phyloP scores from a whole-genome alignment of 2,329 filamentous ascomycete species.

The Sporothrix euskadiensis region DNA sequence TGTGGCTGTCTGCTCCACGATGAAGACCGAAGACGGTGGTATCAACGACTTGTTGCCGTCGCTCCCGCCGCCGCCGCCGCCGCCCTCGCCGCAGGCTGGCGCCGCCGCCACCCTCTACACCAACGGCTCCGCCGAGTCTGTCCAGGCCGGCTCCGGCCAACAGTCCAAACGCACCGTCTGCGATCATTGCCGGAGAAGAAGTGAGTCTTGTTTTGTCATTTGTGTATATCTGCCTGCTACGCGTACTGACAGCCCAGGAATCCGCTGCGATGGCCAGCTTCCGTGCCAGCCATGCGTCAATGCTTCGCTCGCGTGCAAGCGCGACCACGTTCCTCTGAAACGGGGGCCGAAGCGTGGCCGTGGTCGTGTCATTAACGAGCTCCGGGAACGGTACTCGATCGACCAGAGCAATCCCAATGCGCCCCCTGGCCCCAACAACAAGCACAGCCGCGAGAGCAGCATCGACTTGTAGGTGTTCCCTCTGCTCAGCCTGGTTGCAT shows the following conservation, averaged over 20 bases:
- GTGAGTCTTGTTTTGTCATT: conserved; percentile 33
- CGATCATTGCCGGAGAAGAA: conserved; percentile 48
- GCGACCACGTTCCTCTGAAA: conserved; percentile 65
- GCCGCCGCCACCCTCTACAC: background rate
- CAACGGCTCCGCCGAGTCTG: background rate
- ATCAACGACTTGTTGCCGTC: conserved; percentile 30
- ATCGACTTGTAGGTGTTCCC: conserved; percentile 33
- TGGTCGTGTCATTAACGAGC: conserved; percentile 63
- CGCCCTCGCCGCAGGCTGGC: conserved; percentile 14
- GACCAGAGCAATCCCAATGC: conserved; percentile 31
- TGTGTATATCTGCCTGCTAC: conserved; percentile 24
- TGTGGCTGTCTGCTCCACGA: conserved; percentile 29
- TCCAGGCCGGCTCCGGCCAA: conserved; percentile 7
- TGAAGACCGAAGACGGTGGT: conserved; percentile 34
- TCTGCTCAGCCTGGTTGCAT: background rate
- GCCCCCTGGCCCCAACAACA: conserved; percentile 36
- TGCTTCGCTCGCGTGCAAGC: conserved; percentile 62
- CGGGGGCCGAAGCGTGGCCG: conserved; percentile 63
- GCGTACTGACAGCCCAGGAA: conserved; percentile 38
- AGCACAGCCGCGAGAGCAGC: conserved; percentile 45
- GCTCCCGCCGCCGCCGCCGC: conserved; percentile 26
- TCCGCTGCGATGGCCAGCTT: conserved; percentile 48
- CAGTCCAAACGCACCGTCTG: conserved; percentile 45
- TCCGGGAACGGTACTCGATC: conserved; percentile 49
- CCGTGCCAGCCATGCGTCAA: conserved; percentile 63